Evolutionary conservation across 805 yeast genomes (phyloP).

Genomic region (Candida broadrunensis): DNA sequence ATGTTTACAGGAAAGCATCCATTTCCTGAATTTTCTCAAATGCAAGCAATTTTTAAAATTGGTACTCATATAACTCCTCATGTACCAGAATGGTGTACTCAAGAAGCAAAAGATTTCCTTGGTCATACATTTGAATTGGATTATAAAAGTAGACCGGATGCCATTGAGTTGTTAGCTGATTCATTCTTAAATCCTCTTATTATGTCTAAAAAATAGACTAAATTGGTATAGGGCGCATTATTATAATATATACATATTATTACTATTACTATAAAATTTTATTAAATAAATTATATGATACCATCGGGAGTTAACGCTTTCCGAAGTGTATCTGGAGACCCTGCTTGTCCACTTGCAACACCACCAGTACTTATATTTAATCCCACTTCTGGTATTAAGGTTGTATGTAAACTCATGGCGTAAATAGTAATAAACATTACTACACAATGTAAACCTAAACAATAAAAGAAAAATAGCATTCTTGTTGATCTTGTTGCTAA

Average conservation of each 20-base stretch:
- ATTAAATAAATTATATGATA: background rate
- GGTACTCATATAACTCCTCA: slow-evolving; percentile 84
- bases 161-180: slow-evolving; percentile 64
- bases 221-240: background rate
- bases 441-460: slow-evolving; percentile 69
- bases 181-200: slow-evolving; percentile 53
- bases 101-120: slow-evolving; percentile 66
- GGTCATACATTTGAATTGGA: slow-evolving; percentile 70
- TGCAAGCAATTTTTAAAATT: slow-evolving; percentile 95
- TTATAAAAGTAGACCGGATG: slow-evolving; percentile 68
- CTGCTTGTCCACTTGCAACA: slow-evolving; percentile 16
- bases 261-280: too few relatives aligned
- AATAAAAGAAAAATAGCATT: slow-evolving; percentile 68
- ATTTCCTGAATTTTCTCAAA: slow-evolving; percentile 88
- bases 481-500: slow-evolving; percentile 72
- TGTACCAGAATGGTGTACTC: slow-evolving; percentile 70
- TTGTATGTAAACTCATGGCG: slow-evolving; percentile 45
- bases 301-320: slow-evolving; percentile 2
- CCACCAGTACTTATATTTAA: slow-evolving; percentile 41
- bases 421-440: slow-evolving; percentile 64
- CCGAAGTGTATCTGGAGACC: slow-evolving; percentile 7
- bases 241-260: too few relatives aligned
- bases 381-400: slow-evolving; percentile 47
- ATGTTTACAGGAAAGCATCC: slow-evolving; percentile 97
- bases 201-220: slow-evolving; percentile 30